phyloP scores from a whole-genome alignment of 176 grass and related monocot genomes.

The Microstegium vimineum region DNA sequence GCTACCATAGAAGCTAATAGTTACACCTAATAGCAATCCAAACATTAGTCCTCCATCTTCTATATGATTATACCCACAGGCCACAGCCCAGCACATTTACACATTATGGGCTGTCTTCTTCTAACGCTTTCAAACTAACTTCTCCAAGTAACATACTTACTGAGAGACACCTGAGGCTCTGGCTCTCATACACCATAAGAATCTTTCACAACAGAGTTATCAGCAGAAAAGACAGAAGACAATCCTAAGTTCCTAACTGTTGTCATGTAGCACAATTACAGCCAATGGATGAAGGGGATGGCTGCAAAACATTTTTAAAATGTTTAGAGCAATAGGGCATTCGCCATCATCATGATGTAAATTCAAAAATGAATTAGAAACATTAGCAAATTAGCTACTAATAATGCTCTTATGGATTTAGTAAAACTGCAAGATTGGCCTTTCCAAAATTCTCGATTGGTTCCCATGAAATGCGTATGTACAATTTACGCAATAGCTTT shows the following conservation, averaged over 20 bases:
- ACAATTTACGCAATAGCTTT: no score
- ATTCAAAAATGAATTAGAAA: slow-evolving; percentile 19
- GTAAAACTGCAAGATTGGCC: background rate
- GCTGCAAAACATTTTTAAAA: slow-evolving; percentile 7
- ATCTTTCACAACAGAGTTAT: background rate
- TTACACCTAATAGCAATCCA: background rate
- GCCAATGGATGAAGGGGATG: background rate
- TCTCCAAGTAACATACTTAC: background rate
- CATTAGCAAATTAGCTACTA: no score
- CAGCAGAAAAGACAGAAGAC: background rate
- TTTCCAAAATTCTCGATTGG: no score
- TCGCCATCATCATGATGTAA: slow-evolving; percentile 7
- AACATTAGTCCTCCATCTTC: background rate
- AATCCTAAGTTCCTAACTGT: background rate
- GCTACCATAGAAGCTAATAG: background rate
- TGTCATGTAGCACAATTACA: background rate
- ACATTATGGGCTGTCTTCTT: background rate
- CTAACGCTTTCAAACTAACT: background rate
- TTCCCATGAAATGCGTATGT: no score
- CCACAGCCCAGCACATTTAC: background rate
- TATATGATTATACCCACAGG: background rate
- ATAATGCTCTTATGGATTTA: background rate
- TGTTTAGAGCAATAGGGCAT: slow-evolving; percentile 6
- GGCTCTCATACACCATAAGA: background rate
- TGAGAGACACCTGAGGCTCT: background rate